Evolutionary conservation across 495 filamentous ascomycete species (phyloP), one percentile per base, ranked within the genome.

Genomic region (Tuber magnatum): DNA sequence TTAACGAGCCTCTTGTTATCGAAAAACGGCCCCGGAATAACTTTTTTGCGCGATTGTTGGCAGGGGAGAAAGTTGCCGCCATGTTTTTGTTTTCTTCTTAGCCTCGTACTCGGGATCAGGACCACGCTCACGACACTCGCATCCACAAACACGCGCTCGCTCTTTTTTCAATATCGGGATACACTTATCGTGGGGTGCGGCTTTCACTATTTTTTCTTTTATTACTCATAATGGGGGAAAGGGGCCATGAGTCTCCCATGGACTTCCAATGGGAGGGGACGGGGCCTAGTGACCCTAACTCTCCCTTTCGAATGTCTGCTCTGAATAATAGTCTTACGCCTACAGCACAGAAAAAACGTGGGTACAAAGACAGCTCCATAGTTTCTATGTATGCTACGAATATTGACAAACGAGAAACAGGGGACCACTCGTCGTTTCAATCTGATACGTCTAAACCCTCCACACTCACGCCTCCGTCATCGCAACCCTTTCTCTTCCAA

Each of bases 401-500:
- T 72, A 70, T 68, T 75, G 70, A 79, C 70, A 35, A 20, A 18
- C 35, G 32, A 51, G 39, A 39, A 72, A 12, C 20, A 75, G 77
- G 77, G 32, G 41, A 76, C 5, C 76, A 48, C 46, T 79, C 77
- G 12, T 69, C 71, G 16, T 75, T 79, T 71, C 77, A 75, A 38
- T 79, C 73, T 2, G 75, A 73, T 0, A 73, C 76, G 14, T 70
- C 76, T 28, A 79, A 75, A 48, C 76, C 61, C 7, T 61, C 73
- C 4, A 28, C 77, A 74, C 22, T 81, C 68, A 68, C 83, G 77
- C 44, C 78, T 5, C 75, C 81, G 9, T 80, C 84, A 51, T 82
- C 73, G 9, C 84, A 84, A 71, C 82, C 79, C 5, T 76, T 84
- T 35, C 76, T 78, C 38, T 84, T 75, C 75, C 84, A 71, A 32